Conservation (phyloP, 495 filamentous ascomycete genomes). For the Echria macrotheca region DNA sequence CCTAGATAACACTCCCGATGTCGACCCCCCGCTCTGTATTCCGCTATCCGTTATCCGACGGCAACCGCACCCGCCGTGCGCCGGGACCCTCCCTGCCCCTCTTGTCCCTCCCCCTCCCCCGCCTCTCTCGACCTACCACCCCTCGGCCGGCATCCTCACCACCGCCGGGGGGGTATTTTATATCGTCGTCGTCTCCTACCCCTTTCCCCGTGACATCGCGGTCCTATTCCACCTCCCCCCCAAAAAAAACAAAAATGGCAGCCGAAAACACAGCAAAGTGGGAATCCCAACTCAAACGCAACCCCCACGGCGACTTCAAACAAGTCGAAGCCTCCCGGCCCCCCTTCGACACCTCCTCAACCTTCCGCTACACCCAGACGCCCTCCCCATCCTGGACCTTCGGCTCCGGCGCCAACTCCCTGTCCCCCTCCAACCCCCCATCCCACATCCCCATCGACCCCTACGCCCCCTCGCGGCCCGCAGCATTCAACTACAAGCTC, state of each 20-base stretch:
- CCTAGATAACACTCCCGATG: slow-evolving; percentile 3
- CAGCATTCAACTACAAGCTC: slow-evolving; percentile 82
- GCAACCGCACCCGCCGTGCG: slow-evolving; percentile 19
- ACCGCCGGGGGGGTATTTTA: too few species aligned
- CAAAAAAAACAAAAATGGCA: slow-evolving; percentile 28
- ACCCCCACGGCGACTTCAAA: slow-evolving; percentile 72
- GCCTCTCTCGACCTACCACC: slow-evolving; percentile 1
- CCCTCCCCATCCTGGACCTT: slow-evolving; percentile 68
- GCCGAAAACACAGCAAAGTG: slow-evolving; percentile 22
- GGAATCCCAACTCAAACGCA: slow-evolving; percentile 51
- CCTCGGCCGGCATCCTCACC: too few species aligned
- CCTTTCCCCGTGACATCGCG: too few species aligned
- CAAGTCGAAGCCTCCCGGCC: slow-evolving; percentile 67
- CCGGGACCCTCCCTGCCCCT: too few species aligned
- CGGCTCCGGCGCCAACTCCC: slow-evolving; percentile 65
- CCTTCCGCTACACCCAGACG: slow-evolving; percentile 63
- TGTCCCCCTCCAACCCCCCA: slow-evolving; percentile 42
- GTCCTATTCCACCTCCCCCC: neutral
- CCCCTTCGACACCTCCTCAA: slow-evolving; percentile 50
- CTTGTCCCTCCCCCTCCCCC: slow-evolving; percentile 7
- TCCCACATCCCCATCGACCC: slow-evolving; percentile 79
- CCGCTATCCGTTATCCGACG: slow-evolving; percentile 25
- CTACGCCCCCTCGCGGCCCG: slow-evolving; percentile 61
- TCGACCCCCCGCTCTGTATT: slow-evolving; percentile 10
- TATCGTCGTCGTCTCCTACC: too few species aligned